Base-by-base conservation (phyloP, 2,329 filamentous ascomycete species). In the Neoarthrinium moseri region DNA sequence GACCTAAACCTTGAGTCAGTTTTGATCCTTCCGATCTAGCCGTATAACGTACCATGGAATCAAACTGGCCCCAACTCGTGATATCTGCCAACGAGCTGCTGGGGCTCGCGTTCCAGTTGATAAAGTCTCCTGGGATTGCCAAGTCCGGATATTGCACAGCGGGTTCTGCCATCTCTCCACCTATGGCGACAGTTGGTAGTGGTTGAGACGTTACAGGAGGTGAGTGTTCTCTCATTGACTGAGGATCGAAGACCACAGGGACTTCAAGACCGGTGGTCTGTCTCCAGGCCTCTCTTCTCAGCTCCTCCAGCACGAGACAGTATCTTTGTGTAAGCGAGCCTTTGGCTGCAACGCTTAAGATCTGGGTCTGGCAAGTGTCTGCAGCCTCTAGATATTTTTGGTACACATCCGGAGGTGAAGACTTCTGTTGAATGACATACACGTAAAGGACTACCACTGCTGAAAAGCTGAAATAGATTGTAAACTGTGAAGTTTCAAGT, bases 361-460 rank as follows among this genome's bases (percentile, higher is more conserved):
- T 48, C 33, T 57, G 49, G 11, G 43, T 36, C 18, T 57, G 58
- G 4, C 53, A 57, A 17, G 48, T 51, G 23, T 55, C 51, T 0
- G 55, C 57, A 4, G 52, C 51, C n/a, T 45, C 38, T 13, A 60
- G 48, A 15, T 56, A 51, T 3, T 43, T 32, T n/a, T 33, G 18
- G 18, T 49, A 37, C 10, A 35, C n/a, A 27, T 39, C 18, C 38
- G 53, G 4, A 48, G 44, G 22, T 29, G 46, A 29, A 20, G 43
- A 32, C 17, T 30, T 26, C 22, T 52, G 38, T 27, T 60, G 59
- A 22, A 63, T 60, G 20, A 55, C 51, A 15, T 56, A 56, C 2
- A 63, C 50, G 46, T 63, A 62, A 11, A 63, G 47, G 4, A 63
- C 49, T 11, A 60, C 54, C 24, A 58, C 56, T 10, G 60, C 60